These are phyloP conservation scores for Pseudohalonectria lignicola DNA, from an alignment of 2,329 filamentous ascomycete species.

Conservation along the genomic window DNA sequence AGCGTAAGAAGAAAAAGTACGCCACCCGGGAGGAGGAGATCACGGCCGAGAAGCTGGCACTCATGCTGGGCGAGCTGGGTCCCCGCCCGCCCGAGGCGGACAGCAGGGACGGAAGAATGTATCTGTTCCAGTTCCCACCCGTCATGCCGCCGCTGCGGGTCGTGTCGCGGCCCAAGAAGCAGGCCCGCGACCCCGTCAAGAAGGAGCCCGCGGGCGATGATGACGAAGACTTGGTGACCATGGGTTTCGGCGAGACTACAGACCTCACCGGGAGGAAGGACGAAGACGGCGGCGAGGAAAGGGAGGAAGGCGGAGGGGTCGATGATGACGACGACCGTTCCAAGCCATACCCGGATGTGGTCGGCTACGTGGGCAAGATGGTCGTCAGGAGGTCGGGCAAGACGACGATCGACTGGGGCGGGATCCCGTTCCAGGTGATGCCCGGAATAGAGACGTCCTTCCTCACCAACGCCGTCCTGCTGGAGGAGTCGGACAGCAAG, in stretches of 20 bases:
- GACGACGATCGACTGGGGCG: conserved; percentile 53
- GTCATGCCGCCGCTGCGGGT: conserved; percentile 42
- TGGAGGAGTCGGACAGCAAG: conserved; percentile 46
- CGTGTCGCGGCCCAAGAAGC: conserved; percentile 1
- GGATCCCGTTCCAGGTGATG: conserved; percentile 41
- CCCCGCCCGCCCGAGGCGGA: conserved; percentile 4
- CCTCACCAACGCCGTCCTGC: conserved; percentile 45
- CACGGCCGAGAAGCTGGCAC: not conserved
- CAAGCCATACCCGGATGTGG: conserved; percentile 19
- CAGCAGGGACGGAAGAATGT: conserved; percentile 39
- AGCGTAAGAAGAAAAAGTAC: conserved; percentile 8
- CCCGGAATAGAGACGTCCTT: conserved; percentile 40
- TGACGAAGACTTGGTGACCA: conserved; percentile 20
- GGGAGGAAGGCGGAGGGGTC: conserved; percentile 12
- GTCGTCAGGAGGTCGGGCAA: conserved; percentile 51
- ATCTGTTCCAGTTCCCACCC: conserved; percentile 55
- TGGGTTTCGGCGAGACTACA: conserved; percentile 12
- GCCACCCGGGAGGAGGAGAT: conserved; percentile 12
- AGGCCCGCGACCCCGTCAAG: not conserved
- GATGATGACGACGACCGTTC: conserved; percentile 16
- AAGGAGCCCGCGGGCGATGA: conserved; percentile 11
- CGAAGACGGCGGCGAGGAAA: conserved; percentile 12
- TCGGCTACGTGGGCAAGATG: conserved; percentile 50
- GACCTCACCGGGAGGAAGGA: conserved; percentile 14
- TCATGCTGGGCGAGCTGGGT: conserved; percentile 3